Percentiles rank a stretch among this genome's conserved stretches.
phyloP scores from a whole-genome alignment of 331 rosid genomes.

The Cydonia oblonga region DNA sequence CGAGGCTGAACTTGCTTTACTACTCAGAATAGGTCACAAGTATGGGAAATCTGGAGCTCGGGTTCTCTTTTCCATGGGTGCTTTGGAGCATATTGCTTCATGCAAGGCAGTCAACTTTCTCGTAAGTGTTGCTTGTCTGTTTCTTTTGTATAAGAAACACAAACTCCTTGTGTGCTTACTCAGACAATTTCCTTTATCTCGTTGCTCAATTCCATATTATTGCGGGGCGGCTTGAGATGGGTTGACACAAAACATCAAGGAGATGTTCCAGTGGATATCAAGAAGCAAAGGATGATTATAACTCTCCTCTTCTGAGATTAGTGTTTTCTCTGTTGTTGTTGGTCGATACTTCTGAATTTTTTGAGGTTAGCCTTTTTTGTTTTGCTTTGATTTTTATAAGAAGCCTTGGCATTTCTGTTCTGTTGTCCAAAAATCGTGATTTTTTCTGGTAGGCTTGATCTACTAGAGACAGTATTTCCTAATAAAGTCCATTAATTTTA shows the following conservation, averaged over 20 bases:
- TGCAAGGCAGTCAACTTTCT: conserved; percentile 56
- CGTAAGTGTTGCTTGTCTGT: conserved; percentile 31
- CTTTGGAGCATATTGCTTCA: conserved; percentile 71
- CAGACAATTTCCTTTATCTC: background rate
- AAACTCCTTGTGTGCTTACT: background rate
- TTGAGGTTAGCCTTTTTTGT: conserved; percentile 54
- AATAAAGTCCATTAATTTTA: background rate
- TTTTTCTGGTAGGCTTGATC: background rate
- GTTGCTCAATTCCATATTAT: conserved; percentile 6
- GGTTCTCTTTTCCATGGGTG: conserved; percentile 73
- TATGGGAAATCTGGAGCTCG: conserved; percentile 93
- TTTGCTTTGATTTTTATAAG: background rate
- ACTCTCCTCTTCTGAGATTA: conserved; percentile 69
- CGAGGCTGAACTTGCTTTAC: conserved; percentile 80
- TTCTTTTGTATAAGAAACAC: background rate
- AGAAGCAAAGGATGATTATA: conserved; percentile 56
- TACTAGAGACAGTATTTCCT: background rate
- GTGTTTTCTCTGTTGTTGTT: conserved; percentile 70
- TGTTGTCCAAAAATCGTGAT: background rate
- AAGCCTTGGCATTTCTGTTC: background rate
- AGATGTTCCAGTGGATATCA: conserved; percentile 56
- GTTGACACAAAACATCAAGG: conserved; percentile 43
- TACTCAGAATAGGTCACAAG: conserved; percentile 69
- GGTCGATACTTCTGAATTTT: conserved; percentile 70
- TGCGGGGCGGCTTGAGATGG: conserved; percentile 74